Percentiles rank a stretch among this genome's conserved stretches.
Evolutionary conservation across 176 grass and related monocot species (phyloP).

Genomic region (Hyparrhenia diplandra): DNA sequence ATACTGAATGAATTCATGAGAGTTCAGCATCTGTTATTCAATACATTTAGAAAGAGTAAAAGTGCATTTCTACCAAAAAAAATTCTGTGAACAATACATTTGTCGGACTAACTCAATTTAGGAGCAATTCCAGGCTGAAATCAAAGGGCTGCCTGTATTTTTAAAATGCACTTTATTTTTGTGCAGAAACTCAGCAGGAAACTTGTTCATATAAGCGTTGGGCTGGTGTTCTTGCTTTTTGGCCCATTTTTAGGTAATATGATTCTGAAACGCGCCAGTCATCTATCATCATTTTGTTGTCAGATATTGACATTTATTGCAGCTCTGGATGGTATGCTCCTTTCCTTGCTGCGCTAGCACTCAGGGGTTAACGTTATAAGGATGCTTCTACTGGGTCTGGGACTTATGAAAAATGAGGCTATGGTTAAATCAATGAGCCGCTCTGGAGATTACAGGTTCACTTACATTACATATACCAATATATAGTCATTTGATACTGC

Average conservation of each 20-base stretch:
- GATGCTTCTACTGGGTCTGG: conserved; percentile 74
- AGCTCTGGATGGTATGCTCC: conserved; percentile 62
- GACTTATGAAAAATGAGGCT: conserved; percentile 78
- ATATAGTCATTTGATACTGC: neutral
- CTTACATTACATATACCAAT: neutral
- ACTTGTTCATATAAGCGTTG: conserved; percentile 83
- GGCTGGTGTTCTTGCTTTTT: conserved; percentile 80
- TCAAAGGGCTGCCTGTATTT: neutral
- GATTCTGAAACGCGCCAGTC: neutral
- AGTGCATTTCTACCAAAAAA: neutral
- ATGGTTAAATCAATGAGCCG: conserved; percentile 94
- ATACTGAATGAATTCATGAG: neutral
- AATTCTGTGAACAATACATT: neutral
- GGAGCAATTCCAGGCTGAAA: neutral
- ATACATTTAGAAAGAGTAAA: neutral
- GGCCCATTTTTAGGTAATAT: conserved; percentile 87
- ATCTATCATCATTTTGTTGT: neutral
- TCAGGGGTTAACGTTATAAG: conserved; percentile 74
- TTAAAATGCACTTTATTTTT: neutral
- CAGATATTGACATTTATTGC: conserved; percentile 34
- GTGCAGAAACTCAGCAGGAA: conserved; percentile 83
- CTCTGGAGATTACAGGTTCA: conserved; percentile 67
- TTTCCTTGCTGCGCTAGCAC: conserved; percentile 73
- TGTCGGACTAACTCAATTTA: neutral
- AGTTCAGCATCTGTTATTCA: neutral